A percentile compares a stretch with the other conserved stretches of the same genome.
phyloP scores from a whole-genome alignment of 805 yeast species.

The Cyberlindnera americana region DNA sequence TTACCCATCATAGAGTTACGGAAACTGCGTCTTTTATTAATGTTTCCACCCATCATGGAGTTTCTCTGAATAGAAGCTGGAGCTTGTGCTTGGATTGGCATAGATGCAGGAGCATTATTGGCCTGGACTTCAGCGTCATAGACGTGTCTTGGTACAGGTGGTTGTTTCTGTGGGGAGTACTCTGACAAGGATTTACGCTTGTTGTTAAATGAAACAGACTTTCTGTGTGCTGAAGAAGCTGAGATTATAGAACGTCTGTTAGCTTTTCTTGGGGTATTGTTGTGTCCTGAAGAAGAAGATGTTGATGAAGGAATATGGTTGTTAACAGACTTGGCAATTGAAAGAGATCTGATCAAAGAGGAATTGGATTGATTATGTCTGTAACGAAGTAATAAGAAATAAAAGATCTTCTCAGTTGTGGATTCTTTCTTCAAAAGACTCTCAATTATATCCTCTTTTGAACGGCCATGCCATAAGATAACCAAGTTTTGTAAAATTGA shows the following conservation, averaged over 20 bases:
- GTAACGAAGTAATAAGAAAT: constrained; percentile 69
- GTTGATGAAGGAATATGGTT: constrained; percentile 14
- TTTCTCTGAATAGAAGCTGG: constrained; percentile 10
- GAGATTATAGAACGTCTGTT: constrained; percentile 41
- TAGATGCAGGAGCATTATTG: constrained; percentile 6
- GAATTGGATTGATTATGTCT: constrained; percentile 57
- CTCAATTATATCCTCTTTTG: constrained; percentile 50
- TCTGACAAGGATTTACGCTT: constrained; percentile 25
- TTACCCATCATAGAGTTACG: constrained; percentile 38
- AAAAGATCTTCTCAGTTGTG: constrained; percentile 77
- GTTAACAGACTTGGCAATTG: constrained; percentile 29
- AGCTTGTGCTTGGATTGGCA: constrained; percentile 1
- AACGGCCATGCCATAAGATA: constrained; percentile 78
- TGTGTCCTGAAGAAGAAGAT: constrained; percentile 11
- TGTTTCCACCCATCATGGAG: constrained; percentile 2
- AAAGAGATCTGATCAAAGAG: constrained; percentile 28
- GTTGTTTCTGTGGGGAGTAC: constrained; percentile 22
- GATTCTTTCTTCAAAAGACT: constrained; percentile 53
- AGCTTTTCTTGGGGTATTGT: constrained; percentile 31
- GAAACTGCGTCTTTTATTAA: constrained; percentile 26
- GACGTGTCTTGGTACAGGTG: constrained; percentile 25
- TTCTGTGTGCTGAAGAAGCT: constrained; percentile 47
- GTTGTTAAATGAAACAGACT: constrained; percentile 43
- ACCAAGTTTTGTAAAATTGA: constrained; percentile 74
- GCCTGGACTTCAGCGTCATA: constrained; percentile 12